These are phyloP conservation scores for Ophiostoma fasciatum DNA, from an alignment of 2,329 filamentous ascomycete species.

Conservation along the genomic window DNA sequence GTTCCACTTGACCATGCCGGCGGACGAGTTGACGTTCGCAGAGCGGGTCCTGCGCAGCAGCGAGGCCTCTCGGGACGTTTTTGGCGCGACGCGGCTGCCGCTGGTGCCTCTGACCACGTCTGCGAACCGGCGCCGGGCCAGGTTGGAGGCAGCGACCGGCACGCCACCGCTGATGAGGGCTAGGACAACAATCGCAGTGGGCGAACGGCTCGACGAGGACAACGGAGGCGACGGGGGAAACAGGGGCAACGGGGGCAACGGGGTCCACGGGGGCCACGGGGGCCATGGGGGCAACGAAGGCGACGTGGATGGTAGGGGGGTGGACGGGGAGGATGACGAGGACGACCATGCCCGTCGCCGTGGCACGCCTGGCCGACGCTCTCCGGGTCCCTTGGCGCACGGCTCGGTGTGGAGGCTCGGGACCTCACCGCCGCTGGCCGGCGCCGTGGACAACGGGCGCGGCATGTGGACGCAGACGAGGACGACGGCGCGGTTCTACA, in stretches of 20 bases:
- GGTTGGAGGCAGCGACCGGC: conserved; percentile 18
- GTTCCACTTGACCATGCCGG: conserved; percentile 29
- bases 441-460: conserved; percentile 45
- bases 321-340: conserved; percentile 10
- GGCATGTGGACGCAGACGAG: conserved; percentile 52
- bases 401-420: conserved; percentile 67
- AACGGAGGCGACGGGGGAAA: too few relatives aligned
- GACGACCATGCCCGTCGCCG: conserved; percentile 3
- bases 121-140: conserved; percentile 12
- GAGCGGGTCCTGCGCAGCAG: conserved; percentile 32
- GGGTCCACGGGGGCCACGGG: too few relatives aligned
- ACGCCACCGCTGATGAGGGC: conserved; percentile 13
- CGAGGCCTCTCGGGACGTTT: conserved; percentile 27
- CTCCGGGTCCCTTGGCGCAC: too few relatives aligned
- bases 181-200: too few relatives aligned
- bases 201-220: too few relatives aligned
- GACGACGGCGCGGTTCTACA: conserved; percentile 54
- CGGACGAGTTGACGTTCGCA: conserved; percentile 24
- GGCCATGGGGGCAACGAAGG: too few relatives aligned
- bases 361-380: too few relatives aligned
- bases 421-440: conserved; percentile 43
- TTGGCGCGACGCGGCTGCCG: conserved; percentile 21
- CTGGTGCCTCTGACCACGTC: conserved; percentile 14
- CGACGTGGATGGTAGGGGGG: too few relatives aligned
- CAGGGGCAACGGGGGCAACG: too few relatives aligned